Evolutionary conservation across 768 basidiomycete species (phyloP).

Genomic region (Boletus edulis): DNA sequence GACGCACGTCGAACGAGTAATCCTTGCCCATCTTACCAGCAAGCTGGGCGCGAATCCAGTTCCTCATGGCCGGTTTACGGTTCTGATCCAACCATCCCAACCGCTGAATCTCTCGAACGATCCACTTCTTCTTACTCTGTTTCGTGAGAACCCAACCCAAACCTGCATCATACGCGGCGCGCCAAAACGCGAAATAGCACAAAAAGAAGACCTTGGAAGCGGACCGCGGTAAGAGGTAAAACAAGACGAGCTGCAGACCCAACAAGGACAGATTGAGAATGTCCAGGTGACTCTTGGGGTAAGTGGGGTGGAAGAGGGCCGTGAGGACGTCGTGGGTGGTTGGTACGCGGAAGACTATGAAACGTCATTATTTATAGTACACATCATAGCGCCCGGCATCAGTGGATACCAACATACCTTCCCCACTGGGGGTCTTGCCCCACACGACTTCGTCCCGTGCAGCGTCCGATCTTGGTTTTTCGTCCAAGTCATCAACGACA

Average conservation of each 20-base stretch:
- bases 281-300: slow-evolving; percentile 88
- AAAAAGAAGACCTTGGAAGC: slow-evolving; percentile 70
- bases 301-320: slow-evolving; percentile 75
- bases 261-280: slow-evolving; percentile 80
- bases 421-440: slow-evolving; percentile 82
- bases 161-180: slow-evolving; percentile 87
- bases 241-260: slow-evolving; percentile 73
- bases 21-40: slow-evolving; percentile 92
- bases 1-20: slow-evolving; percentile 85
- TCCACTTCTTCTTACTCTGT: slow-evolving; percentile 95
- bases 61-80: slow-evolving; percentile 57
- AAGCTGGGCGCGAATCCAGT: slow-evolving; percentile 87
- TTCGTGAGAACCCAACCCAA: slow-evolving; percentile 92
- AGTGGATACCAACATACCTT: slow-evolving; percentile 47
- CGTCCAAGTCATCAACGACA: slow-evolving; percentile 11
- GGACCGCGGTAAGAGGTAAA: slow-evolving; percentile 57
- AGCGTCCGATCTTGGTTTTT: slow-evolving; percentile 5
- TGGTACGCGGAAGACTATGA: slow-evolving; percentile 85
- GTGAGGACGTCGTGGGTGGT: slow-evolving; percentile 91
- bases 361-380: neutral
- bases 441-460: slow-evolving; percentile 64
- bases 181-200: slow-evolving; percentile 91
- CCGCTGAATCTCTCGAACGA: slow-evolving; percentile 75
- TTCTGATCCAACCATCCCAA: slow-evolving; percentile 87
- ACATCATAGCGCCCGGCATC: neutral